Evolutionary conservation across 306 rosid species (phyloP).

Genomic region (Cicer yamashitae): DNA sequence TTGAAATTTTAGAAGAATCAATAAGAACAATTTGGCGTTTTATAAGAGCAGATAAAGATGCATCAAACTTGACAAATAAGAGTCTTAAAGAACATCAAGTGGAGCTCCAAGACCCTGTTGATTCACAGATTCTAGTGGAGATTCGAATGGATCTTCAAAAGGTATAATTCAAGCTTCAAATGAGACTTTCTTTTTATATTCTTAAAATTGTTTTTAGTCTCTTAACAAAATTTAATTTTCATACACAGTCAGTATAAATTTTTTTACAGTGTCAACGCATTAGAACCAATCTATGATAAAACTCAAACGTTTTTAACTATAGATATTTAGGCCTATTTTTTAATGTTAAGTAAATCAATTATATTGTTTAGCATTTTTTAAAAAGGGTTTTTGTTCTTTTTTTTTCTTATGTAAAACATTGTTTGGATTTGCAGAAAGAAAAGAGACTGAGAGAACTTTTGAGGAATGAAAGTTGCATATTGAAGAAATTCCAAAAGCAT

Average conservation of each 20-base stretch:
- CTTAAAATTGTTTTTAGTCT: not conserved
- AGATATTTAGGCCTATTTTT: no score
- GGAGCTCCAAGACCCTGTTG: conserved; percentile 73
- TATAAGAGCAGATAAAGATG: conserved; percentile 69
- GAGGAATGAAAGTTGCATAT: conserved; percentile 78
- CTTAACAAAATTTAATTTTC: not conserved
- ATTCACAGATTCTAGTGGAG: conserved; percentile 58
- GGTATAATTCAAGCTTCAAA: conserved; percentile 47
- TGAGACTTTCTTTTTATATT: not conserved
- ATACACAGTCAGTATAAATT: no score
- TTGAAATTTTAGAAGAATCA: conserved; percentile 78
- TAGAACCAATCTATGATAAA: no score
- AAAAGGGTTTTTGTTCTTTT: not conserved
- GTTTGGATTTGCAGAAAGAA: conserved; percentile 67
- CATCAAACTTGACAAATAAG: conserved; percentile 45
- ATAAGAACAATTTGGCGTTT: conserved; percentile 80
- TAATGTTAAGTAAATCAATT: no score
- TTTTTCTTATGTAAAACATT: conserved; percentile 5
- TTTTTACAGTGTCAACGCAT: no score
- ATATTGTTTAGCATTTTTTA: no score
- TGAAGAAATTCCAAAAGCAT: conserved; percentile 66
- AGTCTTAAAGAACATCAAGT: conserved; percentile 43
- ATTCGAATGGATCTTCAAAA: conserved; percentile 68
- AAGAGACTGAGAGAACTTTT: conserved; percentile 64
- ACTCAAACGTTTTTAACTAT: no score